Evolutionary conservation across 2,329 filamentous ascomycete species (phyloP), one percentile per base, ranked within the genome.

Genomic region (Aspergillus persii): DNA sequence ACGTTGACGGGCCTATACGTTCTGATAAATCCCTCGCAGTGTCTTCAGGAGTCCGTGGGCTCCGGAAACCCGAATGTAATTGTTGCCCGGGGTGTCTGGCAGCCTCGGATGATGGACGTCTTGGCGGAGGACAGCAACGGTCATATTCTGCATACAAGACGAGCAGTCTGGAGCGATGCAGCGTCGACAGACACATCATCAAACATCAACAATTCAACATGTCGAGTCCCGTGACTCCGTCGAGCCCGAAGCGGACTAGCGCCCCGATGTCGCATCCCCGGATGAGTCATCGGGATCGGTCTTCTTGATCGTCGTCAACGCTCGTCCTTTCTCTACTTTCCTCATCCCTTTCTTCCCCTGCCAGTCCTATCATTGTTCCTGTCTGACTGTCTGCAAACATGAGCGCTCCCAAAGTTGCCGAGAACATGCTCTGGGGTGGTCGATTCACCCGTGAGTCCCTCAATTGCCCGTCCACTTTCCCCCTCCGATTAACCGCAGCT

Each of bases 361-460:
- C 23, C 50, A 26, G 33, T 51, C 54, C 58, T 56, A 39, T 30
- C 49, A 59, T 63, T 51, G 36, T 41, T 23, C 36, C 36, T 15
- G 8, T 41, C n/a, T n/a, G 36, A 18, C 48, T 23, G 58, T 15
- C 41, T 41, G 54, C 36, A 66, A 74, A 66, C 62, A 76, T 76
- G 74, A 74, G 70, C 64, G 71, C 66, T 59, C 53, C 67, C 53
- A 76, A 76, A 59, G 70, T 76, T 46, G 77, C 75, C 36, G 76
- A 79, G 67, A 79, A 78, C 67, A 85, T 85, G 81, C 80, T 86
- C 58, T 86, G 84, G 84, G 84, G 84, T 66, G 84, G 84, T 65
- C 79, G 84, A 62, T 87, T 87, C 71, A 86, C 84, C 63, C 83
- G 82, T 83, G 64, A 65, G 72, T 41, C 36, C 36, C 15, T n/a